A percentile compares a stretch with the other conserved stretches of the same genome.
Evolutionary conservation across 768 basidiomycete genomes (phyloP).

Genomic region (Baorangia bicolor): DNA sequence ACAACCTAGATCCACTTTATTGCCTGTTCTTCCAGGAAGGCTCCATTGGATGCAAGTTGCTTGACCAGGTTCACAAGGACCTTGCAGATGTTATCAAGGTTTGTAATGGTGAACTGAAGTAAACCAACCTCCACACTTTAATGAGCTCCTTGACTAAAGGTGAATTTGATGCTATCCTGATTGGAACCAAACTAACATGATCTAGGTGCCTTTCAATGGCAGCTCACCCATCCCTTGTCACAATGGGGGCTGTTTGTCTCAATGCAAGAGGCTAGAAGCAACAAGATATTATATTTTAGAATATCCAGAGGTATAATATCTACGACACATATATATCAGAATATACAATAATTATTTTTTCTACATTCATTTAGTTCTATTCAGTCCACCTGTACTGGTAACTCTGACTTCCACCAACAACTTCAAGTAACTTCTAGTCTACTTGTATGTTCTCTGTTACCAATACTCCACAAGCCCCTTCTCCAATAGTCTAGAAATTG

Average conservation of each 20-base stretch:
- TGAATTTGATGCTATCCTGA: constrained; percentile 25
- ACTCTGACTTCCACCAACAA: constrained; percentile 48
- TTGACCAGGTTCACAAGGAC: constrained; percentile 79
- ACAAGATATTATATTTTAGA: constrained; percentile 6
- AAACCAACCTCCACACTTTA: constrained; percentile 90
- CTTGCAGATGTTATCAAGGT: constrained; percentile 79
- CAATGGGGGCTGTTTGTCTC: constrained; percentile 88
- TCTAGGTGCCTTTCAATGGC: constrained; percentile 78
- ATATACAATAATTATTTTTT: constrained; percentile 20
- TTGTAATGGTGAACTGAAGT: constrained; percentile 84
- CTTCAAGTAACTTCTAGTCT: constrained; percentile 84
- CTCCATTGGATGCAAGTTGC: constrained; percentile 72
- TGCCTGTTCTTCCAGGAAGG: constrained; percentile 89
- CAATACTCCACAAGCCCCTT: constrained; percentile 78
- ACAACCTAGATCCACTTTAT: constrained; percentile 81
- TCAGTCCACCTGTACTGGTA: constrained; percentile 13
- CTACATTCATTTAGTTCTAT: background rate
- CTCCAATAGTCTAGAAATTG: constrained; percentile 82
- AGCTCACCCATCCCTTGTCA: constrained; percentile 66
- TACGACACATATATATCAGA: constrained; percentile 14
- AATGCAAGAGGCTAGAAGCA: constrained; percentile 65
- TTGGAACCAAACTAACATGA: constrained; percentile 11
- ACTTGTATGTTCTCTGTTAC: constrained; percentile 69
- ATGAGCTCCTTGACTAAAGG: constrained; percentile 92
- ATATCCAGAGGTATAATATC: constrained; percentile 30